Conservation (phyloP, 805 yeast genomes). For the Brettanomyces nanus region DNA sequence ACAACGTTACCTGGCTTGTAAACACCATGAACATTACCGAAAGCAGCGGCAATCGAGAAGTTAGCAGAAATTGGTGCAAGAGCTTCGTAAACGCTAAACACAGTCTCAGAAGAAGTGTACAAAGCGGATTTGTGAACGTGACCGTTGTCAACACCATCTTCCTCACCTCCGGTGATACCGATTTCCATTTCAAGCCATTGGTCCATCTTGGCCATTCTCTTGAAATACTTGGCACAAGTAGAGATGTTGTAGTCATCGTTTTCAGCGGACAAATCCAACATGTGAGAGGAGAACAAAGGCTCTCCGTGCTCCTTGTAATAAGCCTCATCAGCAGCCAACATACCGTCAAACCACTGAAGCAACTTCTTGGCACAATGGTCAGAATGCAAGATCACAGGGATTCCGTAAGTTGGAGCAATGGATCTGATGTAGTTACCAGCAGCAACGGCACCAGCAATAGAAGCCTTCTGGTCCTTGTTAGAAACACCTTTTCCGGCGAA, state of each 20-base stretch:
- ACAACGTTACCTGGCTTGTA: slow-evolving; percentile 98
- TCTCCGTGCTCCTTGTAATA: slow-evolving; percentile 80
- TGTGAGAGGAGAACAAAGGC: slow-evolving; percentile 97
- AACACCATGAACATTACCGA: slow-evolving; percentile 99
- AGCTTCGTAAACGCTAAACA: slow-evolving; percentile 84
- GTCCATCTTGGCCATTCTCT: slow-evolving; percentile 85
- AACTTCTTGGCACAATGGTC: slow-evolving; percentile 99
- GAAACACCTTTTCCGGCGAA: slow-evolving; percentile 99
- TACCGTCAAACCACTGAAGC: slow-evolving; percentile 98
- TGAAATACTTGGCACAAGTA: slow-evolving; percentile 90
- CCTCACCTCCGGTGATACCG: slow-evolving; percentile 99
- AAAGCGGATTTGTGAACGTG: slow-evolving; percentile 77
- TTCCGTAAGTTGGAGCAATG: slow-evolving; percentile 91
- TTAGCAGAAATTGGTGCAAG: slow-evolving; percentile 86
- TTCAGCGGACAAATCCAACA: slow-evolving; percentile 98
- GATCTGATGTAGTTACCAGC: slow-evolving; percentile 97
- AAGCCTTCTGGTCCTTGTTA: slow-evolving; percentile 88
- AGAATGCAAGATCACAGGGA: slow-evolving; percentile 95
- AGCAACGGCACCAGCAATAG: slow-evolving; percentile 90
- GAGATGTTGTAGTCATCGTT: slow-evolving; percentile 91
- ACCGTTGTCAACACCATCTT: slow-evolving; percentile 99
- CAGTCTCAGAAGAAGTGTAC: slow-evolving; percentile 95
- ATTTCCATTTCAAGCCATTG: slow-evolving; percentile 99
- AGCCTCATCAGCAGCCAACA: slow-evolving; percentile 94
- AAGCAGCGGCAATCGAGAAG: slow-evolving; percentile 99